phyloP scores from a whole-genome alignment of 345 rosid genomes.

The Gossypium stocksii region DNA sequence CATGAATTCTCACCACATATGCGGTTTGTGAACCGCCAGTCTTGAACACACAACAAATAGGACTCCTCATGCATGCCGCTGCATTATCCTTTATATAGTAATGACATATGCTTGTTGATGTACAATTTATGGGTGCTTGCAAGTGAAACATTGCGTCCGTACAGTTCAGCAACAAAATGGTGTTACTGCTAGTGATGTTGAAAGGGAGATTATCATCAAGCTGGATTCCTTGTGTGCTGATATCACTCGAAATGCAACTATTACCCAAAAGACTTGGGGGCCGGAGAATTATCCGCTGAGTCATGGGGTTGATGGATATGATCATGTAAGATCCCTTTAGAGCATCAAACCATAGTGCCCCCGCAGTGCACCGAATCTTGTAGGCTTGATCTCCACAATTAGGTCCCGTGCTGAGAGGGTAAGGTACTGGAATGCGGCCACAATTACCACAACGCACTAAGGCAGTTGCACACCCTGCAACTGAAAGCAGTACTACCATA shows the following conservation, averaged over 20 bases:
- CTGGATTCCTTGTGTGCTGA: neutral
- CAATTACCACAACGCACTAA: neutral
- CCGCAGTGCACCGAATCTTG: neutral
- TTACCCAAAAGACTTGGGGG: neutral
- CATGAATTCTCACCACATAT: neutral
- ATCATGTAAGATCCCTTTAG: neutral
- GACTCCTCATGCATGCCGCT: neutral
- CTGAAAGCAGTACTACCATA: neutral
- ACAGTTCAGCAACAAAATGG: neutral
- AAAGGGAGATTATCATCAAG: neutral
- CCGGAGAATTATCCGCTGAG: neutral
- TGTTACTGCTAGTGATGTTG: neutral
- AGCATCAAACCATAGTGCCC: neutral
- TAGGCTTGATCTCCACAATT: neutral
- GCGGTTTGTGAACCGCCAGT: neutral
- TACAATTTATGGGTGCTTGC: conserved; percentile 3
- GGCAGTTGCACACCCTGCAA: neutral
- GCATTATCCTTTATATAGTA: neutral
- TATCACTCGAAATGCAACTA: neutral
- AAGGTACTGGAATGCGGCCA: neutral
- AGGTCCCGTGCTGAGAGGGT: neutral
- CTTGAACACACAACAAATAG: neutral
- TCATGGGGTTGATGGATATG: neutral
- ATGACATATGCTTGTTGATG: neutral
- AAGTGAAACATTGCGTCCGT: neutral